Percentiles rank a stretch among this genome's conserved stretches.
phyloP scores from a whole-genome alignment of 441 rosid genomes.

The Corymbia citriodora region DNA sequence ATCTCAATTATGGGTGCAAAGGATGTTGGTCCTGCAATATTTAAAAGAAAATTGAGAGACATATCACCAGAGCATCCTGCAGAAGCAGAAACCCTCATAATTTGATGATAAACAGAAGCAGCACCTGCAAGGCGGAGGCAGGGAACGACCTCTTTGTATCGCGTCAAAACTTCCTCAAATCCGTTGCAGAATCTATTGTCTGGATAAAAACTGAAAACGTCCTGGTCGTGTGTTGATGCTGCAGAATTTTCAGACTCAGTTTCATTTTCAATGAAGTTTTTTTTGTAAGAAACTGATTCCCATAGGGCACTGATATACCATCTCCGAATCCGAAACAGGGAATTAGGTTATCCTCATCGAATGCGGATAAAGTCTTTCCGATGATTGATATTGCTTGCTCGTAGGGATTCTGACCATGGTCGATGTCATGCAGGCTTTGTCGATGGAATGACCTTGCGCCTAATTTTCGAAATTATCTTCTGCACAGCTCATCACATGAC shows the following conservation, averaged over 20 bases:
- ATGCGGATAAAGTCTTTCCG: conserved; percentile 65
- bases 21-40: conserved; percentile 11
- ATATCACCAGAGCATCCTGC: neutral
- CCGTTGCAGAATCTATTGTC: conserved; percentile 21
- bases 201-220: conserved; percentile 5
- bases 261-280: neutral
- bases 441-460: conserved; percentile 68
- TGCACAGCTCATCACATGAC: neutral
- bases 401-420: conserved; percentile 59
- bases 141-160: conserved; percentile 8
- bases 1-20: conserved; percentile 16
- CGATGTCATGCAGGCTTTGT: conserved; percentile 57
- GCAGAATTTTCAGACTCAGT: neutral
- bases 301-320: conserved; percentile 32
- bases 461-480: conserved; percentile 13
- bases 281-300: conserved; percentile 2
- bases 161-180: conserved; percentile 8
- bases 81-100: neutral
- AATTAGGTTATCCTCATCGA: conserved; percentile 77
- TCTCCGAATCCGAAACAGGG: conserved; percentile 87
- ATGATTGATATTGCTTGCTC: conserved; percentile 83
- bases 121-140: conserved; percentile 7
- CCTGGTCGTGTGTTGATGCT: conserved; percentile 9
- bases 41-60: neutral
- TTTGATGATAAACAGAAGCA: neutral